These are phyloP conservation scores for Saccharomyces hybrid DNA, from an alignment of 1,139 yeast genomes.

Conservation along the genomic window DNA sequence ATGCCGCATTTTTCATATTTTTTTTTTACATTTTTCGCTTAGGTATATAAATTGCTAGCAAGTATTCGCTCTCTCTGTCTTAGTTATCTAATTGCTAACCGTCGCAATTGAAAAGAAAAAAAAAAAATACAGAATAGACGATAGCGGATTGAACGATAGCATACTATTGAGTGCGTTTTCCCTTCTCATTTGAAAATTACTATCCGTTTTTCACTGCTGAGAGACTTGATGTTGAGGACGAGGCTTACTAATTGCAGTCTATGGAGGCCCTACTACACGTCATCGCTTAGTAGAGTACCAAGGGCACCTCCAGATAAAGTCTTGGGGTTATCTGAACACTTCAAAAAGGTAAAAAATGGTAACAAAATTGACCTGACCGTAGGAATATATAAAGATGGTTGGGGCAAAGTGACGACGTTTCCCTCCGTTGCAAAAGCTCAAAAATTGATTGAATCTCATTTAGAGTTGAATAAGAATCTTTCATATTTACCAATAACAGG, in stretches of 20 bases:
- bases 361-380: conserved; percentile 82
- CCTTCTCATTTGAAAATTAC: not conserved
- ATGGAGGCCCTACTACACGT: conserved; percentile 1
- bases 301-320: conserved; percentile 67
- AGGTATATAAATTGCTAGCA: not conserved
- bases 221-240: not conserved
- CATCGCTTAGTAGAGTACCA: conserved; percentile 16
- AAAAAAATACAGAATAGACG: too few species aligned
- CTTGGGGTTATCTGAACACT: conserved; percentile 58
- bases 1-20: not conserved
- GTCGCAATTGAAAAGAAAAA: not conserved
- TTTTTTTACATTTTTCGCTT: not conserved
- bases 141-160: not conserved
- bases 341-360: conserved; percentile 44
- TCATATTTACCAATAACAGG: conserved; percentile 66
- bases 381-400: conserved; percentile 84
- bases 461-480: conserved; percentile 44
- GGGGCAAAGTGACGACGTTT: conserved; percentile 81
- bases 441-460: conserved; percentile 22
- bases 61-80: not conserved
- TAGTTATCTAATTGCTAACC: not conserved
- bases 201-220: not conserved
- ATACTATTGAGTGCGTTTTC: not conserved
- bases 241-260: not conserved
- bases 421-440: conserved; percentile 75